Percentiles rank a stretch among this genome's conserved stretches.
These are phyloP conservation scores for Lipomyces anomalus DNA, from an alignment of 805 yeast genomes.

Conservation along the genomic window DNA sequence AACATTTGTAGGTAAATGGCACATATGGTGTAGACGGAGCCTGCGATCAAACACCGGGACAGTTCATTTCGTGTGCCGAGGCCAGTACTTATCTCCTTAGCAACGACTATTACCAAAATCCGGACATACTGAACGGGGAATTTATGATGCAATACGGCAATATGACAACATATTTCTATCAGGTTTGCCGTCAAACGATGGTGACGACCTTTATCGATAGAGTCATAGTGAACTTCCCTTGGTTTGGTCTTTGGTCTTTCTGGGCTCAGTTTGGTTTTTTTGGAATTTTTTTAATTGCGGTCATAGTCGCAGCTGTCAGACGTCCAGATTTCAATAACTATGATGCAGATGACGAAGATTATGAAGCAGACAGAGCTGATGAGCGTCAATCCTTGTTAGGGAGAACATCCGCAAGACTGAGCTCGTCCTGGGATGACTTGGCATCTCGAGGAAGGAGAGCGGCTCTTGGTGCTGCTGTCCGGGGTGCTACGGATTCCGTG, in stretches of 20 bases:
- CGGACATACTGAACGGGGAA: constrained; percentile 5
- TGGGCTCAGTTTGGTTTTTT: constrained; percentile 24
- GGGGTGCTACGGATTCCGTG: too few species aligned
- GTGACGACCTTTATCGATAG: constrained; percentile 24
- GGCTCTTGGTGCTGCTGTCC: too few species aligned
- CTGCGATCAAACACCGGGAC: constrained; percentile 18
- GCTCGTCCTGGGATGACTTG: constrained; percentile 22
- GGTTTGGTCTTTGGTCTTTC: constrained; percentile 24
- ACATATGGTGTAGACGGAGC: constrained; percentile 21
- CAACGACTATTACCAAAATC: constrained; percentile 1
- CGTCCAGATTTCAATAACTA: constrained; percentile 18
- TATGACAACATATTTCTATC: constrained; percentile 15
- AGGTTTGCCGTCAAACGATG: constrained; percentile 21
- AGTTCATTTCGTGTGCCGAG: constrained; percentile 20
- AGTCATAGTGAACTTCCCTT: constrained; percentile 20
- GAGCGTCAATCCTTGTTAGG: constrained; percentile 16
- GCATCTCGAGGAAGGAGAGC: constrained; percentile 17
- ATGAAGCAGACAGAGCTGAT: constrained; percentile 14
- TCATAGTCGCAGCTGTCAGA: constrained; percentile 16
- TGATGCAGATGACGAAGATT: constrained; percentile 21
- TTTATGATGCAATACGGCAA: constrained; percentile 4
- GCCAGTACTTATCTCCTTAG: constrained; percentile 17
- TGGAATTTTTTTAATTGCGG: constrained; percentile 18
- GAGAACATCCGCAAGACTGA: constrained; percentile 19
- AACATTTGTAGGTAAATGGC: constrained; percentile 16